Conservation (phyloP, 805 yeast genomes). For the Saturnispora silvae region DNA sequence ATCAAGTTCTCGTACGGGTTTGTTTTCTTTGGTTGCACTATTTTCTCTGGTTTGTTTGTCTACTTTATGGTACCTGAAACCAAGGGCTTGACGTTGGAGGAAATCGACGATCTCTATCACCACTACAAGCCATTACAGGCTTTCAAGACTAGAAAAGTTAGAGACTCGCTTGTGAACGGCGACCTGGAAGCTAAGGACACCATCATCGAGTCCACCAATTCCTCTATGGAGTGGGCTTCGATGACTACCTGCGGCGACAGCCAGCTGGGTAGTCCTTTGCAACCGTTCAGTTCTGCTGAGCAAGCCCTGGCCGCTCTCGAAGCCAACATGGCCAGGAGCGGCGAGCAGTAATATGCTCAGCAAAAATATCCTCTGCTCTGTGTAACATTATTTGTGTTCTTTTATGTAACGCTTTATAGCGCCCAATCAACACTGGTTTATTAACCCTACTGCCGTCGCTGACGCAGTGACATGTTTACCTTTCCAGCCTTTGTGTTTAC, state of each 20-base stretch:
- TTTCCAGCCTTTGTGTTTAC: not conserved
- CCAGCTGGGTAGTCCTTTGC: too few relatives aligned
- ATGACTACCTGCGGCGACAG: too few relatives aligned
- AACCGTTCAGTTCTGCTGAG: too few relatives aligned
- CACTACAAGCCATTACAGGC: constrained; percentile 17
- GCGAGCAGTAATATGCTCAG: too few relatives aligned
- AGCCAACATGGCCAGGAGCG: not conserved
- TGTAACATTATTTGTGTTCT: too few relatives aligned
- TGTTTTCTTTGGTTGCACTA: constrained; percentile 24
- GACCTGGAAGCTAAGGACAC: not conserved
- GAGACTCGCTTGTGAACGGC: not conserved
- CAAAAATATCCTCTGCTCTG: too few relatives aligned
- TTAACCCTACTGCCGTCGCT: too few relatives aligned
- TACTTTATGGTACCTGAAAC: constrained; percentile 43
- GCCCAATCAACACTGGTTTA: too few relatives aligned
- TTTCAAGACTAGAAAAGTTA: constrained; percentile 3
- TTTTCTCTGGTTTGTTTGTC: constrained; percentile 40
- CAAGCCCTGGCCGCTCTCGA: too few relatives aligned
- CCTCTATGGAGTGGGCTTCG: too few relatives aligned
- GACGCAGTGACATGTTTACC: not conserved
- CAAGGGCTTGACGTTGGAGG: constrained; percentile 43
- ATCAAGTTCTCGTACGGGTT: constrained; percentile 46
- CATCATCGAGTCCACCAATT: too few relatives aligned
- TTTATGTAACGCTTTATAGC: too few relatives aligned
- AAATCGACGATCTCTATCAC: constrained; percentile 39